Evolutionary conservation across 345 rosid species (phyloP).

Genomic region (Leavenworthia alabamica): DNA sequence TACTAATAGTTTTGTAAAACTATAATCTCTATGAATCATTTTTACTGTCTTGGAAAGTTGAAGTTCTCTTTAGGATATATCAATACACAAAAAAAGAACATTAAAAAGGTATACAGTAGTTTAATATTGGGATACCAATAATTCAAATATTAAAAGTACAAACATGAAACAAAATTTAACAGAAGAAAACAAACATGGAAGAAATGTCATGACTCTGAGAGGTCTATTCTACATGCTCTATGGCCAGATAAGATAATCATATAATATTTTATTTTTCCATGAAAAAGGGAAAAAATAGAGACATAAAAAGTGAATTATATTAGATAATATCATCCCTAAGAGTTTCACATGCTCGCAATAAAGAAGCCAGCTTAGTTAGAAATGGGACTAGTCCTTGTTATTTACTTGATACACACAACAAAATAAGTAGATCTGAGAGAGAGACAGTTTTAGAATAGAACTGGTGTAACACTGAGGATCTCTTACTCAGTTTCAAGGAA

Average conservation of each 20-base stretch:
- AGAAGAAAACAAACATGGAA: neutral
- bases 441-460: conserved; percentile 26
- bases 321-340: conserved; percentile 14
- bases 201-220: neutral
- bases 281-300: neutral
- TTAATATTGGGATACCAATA: neutral
- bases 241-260: neutral
- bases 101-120: too few species aligned
- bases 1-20: neutral
- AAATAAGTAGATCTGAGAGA: conserved; percentile 26
- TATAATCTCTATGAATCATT: neutral
- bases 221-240: neutral
- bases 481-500: conserved; percentile 14
- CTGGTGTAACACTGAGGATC: conserved; percentile 28
- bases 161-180: conserved; percentile 1
- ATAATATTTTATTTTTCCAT: neutral
- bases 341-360: conserved; percentile 30
- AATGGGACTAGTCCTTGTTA: conserved; percentile 23
- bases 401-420: conserved; percentile 21
- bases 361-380: conserved; percentile 27
- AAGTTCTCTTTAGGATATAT: neutral
- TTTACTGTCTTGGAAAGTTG: neutral
- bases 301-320: neutral
- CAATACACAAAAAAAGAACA: too few species aligned
- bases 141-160: neutral